Evolutionary conservation across 2,329 filamentous ascomycete species (phyloP).

Genomic region (Teratosphaeriaceae sp.): DNA sequence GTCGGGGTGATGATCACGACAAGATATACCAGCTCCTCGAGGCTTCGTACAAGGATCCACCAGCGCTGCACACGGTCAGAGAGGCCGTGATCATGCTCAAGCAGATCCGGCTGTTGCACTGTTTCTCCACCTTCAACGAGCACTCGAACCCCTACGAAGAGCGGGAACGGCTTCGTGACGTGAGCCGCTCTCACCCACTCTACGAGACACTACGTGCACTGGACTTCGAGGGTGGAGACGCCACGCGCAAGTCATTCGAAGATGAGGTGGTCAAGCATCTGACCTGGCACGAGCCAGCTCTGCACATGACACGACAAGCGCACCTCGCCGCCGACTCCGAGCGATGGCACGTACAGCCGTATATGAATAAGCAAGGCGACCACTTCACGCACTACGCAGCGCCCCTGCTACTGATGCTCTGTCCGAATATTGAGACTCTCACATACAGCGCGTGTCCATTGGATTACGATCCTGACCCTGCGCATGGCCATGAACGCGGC

Average conservation of each 20-base stretch:
- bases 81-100: slow-evolving; percentile 2
- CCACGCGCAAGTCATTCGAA: too few species aligned
- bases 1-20: neutral
- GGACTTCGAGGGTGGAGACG: neutral
- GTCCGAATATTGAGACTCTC: neutral
- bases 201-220: neutral
- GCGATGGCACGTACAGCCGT: neutral
- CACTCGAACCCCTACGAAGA: neutral
- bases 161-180: neutral
- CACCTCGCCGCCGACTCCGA: neutral
- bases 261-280: slow-evolving; percentile 1
- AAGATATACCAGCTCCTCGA: neutral
- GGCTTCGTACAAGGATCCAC: neutral
- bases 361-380: neutral
- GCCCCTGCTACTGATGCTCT: neutral
- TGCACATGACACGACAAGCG: neutral
- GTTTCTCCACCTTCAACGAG: neutral
- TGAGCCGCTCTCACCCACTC: neutral
- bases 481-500: neutral
- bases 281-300: neutral
- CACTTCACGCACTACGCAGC: neutral
- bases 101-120: neutral
- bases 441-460: neutral
- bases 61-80: neutral
- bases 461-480: neutral